phyloP scores from a whole-genome alignment of 305 asterid species.

The Rubia peregrina region DNA sequence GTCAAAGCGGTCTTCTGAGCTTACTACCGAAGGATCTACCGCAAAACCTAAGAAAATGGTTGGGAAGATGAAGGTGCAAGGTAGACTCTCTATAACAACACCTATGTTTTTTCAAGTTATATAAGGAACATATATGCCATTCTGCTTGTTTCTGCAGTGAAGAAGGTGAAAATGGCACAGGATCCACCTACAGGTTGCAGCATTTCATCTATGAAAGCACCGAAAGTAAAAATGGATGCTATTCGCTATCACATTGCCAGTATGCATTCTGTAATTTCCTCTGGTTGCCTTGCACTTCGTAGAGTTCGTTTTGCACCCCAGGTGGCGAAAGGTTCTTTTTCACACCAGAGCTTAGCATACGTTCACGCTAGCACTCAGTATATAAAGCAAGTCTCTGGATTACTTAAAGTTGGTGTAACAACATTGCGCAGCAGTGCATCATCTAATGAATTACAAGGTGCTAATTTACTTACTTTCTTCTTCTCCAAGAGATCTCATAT shows the following conservation, averaged over 20 bases:
- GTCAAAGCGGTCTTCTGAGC: conserved; percentile 38
- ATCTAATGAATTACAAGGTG: conserved; percentile 43
- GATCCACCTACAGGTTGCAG: conserved; percentile 44
- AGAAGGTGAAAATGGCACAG: conserved; percentile 38
- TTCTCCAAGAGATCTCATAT: not conserved
- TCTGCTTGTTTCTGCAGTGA: conserved; percentile 30
- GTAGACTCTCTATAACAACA: conserved; percentile 18
- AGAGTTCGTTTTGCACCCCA: conserved; percentile 38
- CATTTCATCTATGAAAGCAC: conserved; percentile 33
- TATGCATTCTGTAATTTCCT: conserved; percentile 27
- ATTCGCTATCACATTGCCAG: conserved; percentile 27
- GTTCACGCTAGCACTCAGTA: conserved; percentile 42
- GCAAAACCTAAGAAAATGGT: conserved; percentile 47
- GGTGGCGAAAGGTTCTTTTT: conserved; percentile 36
- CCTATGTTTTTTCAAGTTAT: not conserved
- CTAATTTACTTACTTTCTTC: not conserved
- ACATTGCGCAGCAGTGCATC: conserved; percentile 45
- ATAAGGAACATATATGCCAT: conserved; percentile 11
- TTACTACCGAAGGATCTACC: conserved; percentile 31
- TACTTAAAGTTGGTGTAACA: conserved; percentile 43
- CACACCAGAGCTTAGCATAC: conserved; percentile 47
- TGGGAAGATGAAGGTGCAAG: conserved; percentile 55
- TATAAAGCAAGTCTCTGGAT: conserved; percentile 50
- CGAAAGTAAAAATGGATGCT: conserved; percentile 35
- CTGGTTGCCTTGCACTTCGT: conserved; percentile 42